These are phyloP conservation scores for Talaromyces marneffei DNA, from an alignment of 2,329 filamentous ascomycete genomes.

Conservation along the genomic window DNA sequence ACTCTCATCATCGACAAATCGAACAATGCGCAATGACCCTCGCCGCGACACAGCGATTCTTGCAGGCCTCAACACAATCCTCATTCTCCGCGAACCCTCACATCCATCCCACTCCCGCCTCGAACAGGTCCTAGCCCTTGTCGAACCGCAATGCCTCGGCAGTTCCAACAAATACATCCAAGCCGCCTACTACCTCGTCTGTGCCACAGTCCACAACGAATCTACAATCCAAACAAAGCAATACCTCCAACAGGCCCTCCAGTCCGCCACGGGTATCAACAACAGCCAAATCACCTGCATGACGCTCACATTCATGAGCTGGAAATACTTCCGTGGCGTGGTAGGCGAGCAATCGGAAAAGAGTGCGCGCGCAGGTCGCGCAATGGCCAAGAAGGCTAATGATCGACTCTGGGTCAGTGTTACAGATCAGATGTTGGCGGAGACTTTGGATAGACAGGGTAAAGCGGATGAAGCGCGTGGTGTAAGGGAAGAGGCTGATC, in stretches of 20 bases:
- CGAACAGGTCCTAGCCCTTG: constrained; percentile 55
- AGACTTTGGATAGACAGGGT: constrained; percentile 68
- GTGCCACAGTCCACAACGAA: constrained; percentile 60
- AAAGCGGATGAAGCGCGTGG: constrained; percentile 49
- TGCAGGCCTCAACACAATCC: constrained; percentile 58
- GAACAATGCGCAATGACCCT: constrained; percentile 42
- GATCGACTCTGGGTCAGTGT: constrained; percentile 75
- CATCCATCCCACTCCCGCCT: constrained; percentile 56
- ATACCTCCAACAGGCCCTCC: constrained; percentile 67
- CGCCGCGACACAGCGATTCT: constrained; percentile 62
- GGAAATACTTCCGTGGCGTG: constrained; percentile 72
- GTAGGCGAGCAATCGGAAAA: constrained; percentile 76
- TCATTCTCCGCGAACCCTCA: constrained; percentile 62
- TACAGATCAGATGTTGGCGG: constrained; percentile 69
- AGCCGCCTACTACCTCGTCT: constrained; percentile 70
- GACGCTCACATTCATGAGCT: constrained; percentile 77
- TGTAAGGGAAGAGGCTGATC: constrained; percentile 42
- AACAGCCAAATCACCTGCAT: constrained; percentile 81
- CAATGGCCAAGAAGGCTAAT: constrained; percentile 63
- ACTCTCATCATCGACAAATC: constrained; percentile 40
- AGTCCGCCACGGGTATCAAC: constrained; percentile 59
- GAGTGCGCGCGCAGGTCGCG: constrained; percentile 63
- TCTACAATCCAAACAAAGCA: constrained; percentile 73
- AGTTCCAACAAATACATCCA: constrained; percentile 70
- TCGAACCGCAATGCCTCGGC: constrained; percentile 62